phyloP scores from a whole-genome alignment of 441 rosid species.

The Euphorbia neoarborescens region DNA sequence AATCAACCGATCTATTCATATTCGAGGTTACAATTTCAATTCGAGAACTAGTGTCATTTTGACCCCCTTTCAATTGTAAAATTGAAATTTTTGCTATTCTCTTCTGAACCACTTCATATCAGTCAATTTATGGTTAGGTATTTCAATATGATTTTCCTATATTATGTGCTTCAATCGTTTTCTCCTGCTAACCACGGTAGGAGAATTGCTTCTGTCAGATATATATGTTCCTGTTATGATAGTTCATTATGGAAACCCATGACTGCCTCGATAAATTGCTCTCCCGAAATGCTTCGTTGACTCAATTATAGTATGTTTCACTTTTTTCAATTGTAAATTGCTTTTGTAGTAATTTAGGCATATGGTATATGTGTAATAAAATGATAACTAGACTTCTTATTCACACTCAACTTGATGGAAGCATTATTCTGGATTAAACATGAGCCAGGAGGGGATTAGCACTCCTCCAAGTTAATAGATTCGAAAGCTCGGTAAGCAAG shows the following conservation, averaged over 20 bases:
- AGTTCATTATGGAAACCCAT: not conserved
- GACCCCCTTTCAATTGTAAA: not conserved
- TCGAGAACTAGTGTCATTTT: not conserved
- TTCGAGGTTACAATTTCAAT: not conserved
- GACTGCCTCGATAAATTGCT: not conserved
- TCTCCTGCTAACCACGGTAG: no score
- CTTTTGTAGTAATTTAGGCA: not conserved
- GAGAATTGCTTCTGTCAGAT: no score
- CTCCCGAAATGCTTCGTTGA: not conserved
- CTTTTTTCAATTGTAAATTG: not conserved
- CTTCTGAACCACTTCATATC: no score
- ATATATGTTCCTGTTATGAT: no score
- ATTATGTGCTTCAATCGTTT: no score
- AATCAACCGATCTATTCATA: no score
- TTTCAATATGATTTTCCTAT: no score
- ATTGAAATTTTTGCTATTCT: not conserved
- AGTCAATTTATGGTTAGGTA: no score
- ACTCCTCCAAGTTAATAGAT: not conserved
- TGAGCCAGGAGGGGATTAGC: not conserved
- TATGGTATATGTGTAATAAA: not conserved
- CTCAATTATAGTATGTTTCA: not conserved
- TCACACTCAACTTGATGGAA: not conserved
- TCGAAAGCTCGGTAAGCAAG: no score
- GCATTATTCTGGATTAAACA: not conserved
- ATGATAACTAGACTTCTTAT: not conserved